These are phyloP conservation scores for Benincasa hispida DNA, from an alignment of 306 rosid species.

Conservation along the genomic window DNA sequence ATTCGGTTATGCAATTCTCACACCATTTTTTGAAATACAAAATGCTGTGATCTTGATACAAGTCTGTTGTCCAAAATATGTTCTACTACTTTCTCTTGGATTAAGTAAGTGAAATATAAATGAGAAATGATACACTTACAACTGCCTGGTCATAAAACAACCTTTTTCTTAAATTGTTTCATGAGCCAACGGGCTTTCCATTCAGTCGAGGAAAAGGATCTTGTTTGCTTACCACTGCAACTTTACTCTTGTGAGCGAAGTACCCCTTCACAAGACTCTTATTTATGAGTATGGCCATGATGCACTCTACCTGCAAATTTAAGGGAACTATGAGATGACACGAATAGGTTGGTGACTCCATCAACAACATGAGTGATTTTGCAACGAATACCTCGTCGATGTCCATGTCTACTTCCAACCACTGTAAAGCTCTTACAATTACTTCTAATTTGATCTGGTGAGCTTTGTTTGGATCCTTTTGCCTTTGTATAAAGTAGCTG, in stretches of 20 bases:
- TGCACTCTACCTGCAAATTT: conserved; percentile 82
- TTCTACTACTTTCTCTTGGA: too few species aligned
- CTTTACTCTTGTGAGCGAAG: conserved; percentile 95
- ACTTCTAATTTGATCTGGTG: conserved; percentile 93
- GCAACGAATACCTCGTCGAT: conserved; percentile 60
- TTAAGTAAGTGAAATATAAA: neutral
- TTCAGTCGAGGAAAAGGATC: conserved; percentile 87
- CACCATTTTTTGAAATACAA: too few species aligned
- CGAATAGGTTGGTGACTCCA: neutral
- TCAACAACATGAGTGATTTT: neutral
- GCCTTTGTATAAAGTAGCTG: conserved; percentile 87
- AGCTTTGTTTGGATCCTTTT: conserved; percentile 77
- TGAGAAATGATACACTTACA: neutral
- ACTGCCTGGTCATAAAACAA: neutral
- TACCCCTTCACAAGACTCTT: conserved; percentile 85
- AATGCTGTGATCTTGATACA: too few species aligned
- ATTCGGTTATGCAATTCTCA: too few species aligned
- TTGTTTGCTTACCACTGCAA: conserved; percentile 86
- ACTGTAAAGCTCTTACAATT: conserved; percentile 76
- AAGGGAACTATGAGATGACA: neutral
- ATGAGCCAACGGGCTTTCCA: conserved; percentile 76
- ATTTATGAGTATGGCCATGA: conserved; percentile 73
- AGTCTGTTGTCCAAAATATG: too few species aligned
- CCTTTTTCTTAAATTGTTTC: neutral
- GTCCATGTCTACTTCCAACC: conserved; percentile 94